Evolutionary conservation across 169 alveolate genomes (phyloP), one percentile per base, ranked within the genome.

Genomic region (Pseudocohnilembus persalinus): DNA sequence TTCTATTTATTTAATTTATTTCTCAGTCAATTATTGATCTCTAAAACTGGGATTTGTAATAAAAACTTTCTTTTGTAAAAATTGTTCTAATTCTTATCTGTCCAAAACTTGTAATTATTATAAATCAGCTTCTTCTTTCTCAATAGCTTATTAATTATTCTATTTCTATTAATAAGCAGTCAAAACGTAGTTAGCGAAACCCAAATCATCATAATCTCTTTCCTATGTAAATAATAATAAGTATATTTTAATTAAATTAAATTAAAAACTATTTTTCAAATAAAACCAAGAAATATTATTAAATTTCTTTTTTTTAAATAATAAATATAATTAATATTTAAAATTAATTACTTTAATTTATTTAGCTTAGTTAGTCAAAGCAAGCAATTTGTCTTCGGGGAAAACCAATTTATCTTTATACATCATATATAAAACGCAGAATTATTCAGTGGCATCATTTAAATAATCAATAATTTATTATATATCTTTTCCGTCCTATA

Each of bases 361-460:
- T 64, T 79, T 34, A 29, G 76, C 64, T n/a, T 31, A 30, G 65
- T 79, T 79, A 29, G 35, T 49, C 27, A 79, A 26, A 29, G 35
- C 74, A 25, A 79, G 73, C 65, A 72, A 68, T 64, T 63, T 79
- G 26, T 79, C 84, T 79, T 79, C 84, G 64, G 84, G 29, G 63
- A 79, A 79, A 63, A 79, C 63, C 28, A 79, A 73, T n/a, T 79
- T 68, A n/a, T 79, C 31, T 72, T 79, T 49, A 63, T 79, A 79
- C 35, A 34, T 73, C 31, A 31, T 72, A 31, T 79, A 79, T n/a
- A 79, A 28, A 29, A 64, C 30, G 76, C 76, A 68, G 32, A 35
- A 79, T 20, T 74, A 24, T 35, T 64, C 35, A 29, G 84, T 79
- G 27, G 30, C 34, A 11, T 79, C 64, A 49, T 35, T 79, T 29